A percentile compares a stretch with the other conserved stretches of the same genome.
Evolutionary conservation across 2,329 filamentous ascomycete genomes (phyloP).

Genomic region (Alternaria rosae): DNA sequence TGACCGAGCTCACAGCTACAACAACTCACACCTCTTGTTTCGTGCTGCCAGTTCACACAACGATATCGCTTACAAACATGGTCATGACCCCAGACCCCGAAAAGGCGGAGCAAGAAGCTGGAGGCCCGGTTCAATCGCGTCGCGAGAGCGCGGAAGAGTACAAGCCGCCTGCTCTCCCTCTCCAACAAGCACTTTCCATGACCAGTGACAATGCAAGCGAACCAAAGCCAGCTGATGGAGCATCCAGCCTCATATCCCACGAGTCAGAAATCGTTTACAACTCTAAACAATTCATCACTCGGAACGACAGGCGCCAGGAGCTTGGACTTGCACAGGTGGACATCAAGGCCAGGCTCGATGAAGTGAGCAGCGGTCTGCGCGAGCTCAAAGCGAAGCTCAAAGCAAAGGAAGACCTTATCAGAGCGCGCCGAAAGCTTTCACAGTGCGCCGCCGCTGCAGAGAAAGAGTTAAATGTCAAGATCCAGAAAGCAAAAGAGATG

Average conservation of each 20-base stretch:
- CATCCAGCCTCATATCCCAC: background rate
- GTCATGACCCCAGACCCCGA: background rate
- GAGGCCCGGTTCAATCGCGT: background rate
- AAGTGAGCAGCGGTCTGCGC: background rate
- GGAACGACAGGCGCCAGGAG: background rate
- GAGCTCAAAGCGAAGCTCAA: background rate
- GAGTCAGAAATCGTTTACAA: background rate
- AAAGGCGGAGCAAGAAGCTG: background rate
- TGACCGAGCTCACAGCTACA: background rate
- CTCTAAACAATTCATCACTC: background rate
- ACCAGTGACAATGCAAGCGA: background rate
- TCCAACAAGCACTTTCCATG: background rate
- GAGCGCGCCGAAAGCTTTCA: background rate
- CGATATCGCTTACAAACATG: background rate
- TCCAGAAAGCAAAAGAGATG: background rate
- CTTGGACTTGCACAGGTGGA: background rate
- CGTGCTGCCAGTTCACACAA: background rate
- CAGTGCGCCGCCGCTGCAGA: background rate
- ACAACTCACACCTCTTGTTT: background rate
- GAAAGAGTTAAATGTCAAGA: background rate
- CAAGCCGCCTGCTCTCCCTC: background rate
- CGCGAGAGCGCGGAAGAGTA: background rate
- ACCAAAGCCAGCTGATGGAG: background rate
- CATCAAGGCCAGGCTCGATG: background rate
- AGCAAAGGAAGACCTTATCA: background rate